Evolutionary conservation across 371 early-diverging fungal genomes (phyloP), one percentile per base, ranked within the genome.

Genomic region (Smittium mucronatum): DNA sequence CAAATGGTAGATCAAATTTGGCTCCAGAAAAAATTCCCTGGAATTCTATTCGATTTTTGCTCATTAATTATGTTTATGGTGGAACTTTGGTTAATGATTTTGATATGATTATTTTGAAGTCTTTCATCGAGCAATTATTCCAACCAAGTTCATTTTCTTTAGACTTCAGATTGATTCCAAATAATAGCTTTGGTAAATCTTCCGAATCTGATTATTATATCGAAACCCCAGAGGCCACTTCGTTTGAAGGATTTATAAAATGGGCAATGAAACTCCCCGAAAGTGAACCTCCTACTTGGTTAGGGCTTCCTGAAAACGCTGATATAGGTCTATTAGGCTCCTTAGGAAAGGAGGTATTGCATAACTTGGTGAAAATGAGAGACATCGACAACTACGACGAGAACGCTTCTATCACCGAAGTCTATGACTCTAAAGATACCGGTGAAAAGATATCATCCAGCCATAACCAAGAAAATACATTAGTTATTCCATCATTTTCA

Each of bases 11-110:
- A 47, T 81, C 91, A 36, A 97, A 97, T 74, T 85, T 97, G 35
- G 84, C 93, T 0, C 97, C 98, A 0, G 92, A 90, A 65, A 87
- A 89, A 72, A 97, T 98, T 72, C 99, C 99, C 21, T 98, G 95
- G 95, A 87, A 87, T 35, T 97, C 98, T 2, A 87, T 98, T 70
- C 85, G 87, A 32, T 86, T 88, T 1, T 78, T 98, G 67, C 78
- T 97, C 67, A 89, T 85, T 61, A 87, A 93, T 74, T 89, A 91
- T 16, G 91, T 97, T 58, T 98, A 98, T 72, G 99, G 99, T 75
- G 97, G 96, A 58, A 90, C 95, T 70, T 90, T 98, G 70, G 98
- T 98, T 78, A 92, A 87, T 69, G 93, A 87, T 32, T 89, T 85
- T 64, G 99, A 98, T 79, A 94, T 94, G 71, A 83, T 81, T 25